Base-by-base conservation (phyloP, 2,329 filamentous ascomycete genomes). In the Emmonsia crescens region DNA sequence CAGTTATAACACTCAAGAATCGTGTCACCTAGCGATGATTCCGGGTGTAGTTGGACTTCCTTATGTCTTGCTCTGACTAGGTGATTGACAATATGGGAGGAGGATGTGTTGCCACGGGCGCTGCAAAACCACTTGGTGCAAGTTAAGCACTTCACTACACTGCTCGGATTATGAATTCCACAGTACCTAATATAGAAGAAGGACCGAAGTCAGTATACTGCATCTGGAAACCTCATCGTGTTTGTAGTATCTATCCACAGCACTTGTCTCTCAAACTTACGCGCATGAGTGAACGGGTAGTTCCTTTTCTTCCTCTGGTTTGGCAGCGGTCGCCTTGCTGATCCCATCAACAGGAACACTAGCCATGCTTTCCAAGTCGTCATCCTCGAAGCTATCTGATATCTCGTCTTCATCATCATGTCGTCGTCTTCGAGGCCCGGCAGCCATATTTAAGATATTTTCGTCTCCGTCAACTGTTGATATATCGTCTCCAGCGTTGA, bases 111-210 rank as follows among this genome's bases (percentile, higher is more conserved):
- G 67, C 94, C 93, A 70, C 93, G 89, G 63, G 93, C 92, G 76
- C 92, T 97, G 78, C 94, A 99, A 75, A 99, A 99, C 94, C 94
- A 99, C 74, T 97, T 99, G 79, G 85, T 93, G 80, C 94, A 99
- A 64, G 87, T 84, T 64, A 99, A 82, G 73, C 94, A 99, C 78
- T 96, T 97, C 69, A 99, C 94, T 62, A 99, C 95, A 67, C 89
- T 94, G 73, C 89, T 88, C 1, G 94, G 88, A 62, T 95, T 96
- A 78, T 99, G 94, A 66, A 99, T 99, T 63, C 94, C 94, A 74
- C 94, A 99, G 76, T 96, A 96, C 46, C 91, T 94, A 73, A 56
- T 61, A 57, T 36, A 55, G 64, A 55, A 54, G 38, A 57, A 55
- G 64, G 40, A 64, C 38, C 60, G n/a, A 56, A 38, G 52, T 52